Conservation (phyloP, 1,284 basidiomycete genomes). For the Austroboletus novae-zelandiae region DNA sequence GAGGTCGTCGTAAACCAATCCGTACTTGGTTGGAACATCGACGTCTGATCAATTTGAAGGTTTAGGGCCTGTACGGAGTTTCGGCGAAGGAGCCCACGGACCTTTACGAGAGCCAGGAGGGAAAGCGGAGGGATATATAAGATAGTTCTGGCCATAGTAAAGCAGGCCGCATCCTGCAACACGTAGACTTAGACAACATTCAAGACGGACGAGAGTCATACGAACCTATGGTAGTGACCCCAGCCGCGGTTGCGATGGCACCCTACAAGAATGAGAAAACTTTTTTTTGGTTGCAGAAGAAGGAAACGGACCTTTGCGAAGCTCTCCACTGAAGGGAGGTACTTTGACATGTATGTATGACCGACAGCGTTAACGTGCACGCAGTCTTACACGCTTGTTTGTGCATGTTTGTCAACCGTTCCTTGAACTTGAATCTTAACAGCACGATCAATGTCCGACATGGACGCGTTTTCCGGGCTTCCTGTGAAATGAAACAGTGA, state of each 20-base stretch:
- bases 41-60: slow-evolving; percentile 51
- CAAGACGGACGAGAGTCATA: slow-evolving; percentile 1
- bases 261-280: slow-evolving; percentile 42
- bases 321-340: slow-evolving; percentile 56
- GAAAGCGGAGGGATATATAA: slow-evolving; percentile 89
- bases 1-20: slow-evolving; percentile 73
- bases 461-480: too few species aligned
- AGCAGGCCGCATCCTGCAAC: slow-evolving; percentile 65
- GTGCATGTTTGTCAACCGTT: slow-evolving; percentile 14
- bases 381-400: slow-evolving; percentile 14
- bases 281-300: background rate
- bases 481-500: too few species aligned
- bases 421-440: too few species aligned
- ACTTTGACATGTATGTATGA: slow-evolving; percentile 23
- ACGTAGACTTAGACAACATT: background rate
- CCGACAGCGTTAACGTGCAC: background rate
- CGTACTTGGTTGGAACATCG: slow-evolving; percentile 64
- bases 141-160: slow-evolving; percentile 81
- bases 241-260: slow-evolving; percentile 65
- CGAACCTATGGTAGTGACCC: slow-evolving; percentile 64
- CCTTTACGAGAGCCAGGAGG: slow-evolving; percentile 80
- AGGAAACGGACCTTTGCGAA: slow-evolving; percentile 56
- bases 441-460: too few species aligned
- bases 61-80: background rate
- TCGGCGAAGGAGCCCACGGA: slow-evolving; percentile 30